phyloP scores from a whole-genome alignment of 75 land plant species.

The Cupressus sempervirens region DNA sequence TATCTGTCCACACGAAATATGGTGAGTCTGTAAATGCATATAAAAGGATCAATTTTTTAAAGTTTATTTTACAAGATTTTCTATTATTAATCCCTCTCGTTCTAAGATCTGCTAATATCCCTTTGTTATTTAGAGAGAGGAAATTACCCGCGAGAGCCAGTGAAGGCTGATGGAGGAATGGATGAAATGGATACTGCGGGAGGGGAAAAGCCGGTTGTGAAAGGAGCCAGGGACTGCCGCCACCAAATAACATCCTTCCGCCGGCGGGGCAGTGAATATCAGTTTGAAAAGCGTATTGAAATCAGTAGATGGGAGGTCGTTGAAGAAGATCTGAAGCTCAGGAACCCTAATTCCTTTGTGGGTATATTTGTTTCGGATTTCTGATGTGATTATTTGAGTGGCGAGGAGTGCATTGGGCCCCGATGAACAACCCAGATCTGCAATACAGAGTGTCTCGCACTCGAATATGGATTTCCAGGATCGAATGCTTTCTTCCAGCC shows the following conservation, averaged over 20 bases:
- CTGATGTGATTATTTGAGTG: conserved; percentile 21
- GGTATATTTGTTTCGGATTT: conserved; percentile 13
- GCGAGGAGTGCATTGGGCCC: conserved; percentile 49
- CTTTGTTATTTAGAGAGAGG: too few species aligned
- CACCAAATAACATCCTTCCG: conserved; percentile 10
- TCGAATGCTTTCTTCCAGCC: conserved; percentile 16
- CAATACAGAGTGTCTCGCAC: conserved; percentile 13
- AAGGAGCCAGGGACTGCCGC: conserved; percentile 43
- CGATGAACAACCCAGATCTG: conserved; percentile 60
- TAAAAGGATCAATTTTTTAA: too few species aligned
- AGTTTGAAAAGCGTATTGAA: too few species aligned
- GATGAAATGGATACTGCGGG: conserved; percentile 25
- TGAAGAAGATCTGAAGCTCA: conserved; percentile 40
- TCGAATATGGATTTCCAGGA: neutral
- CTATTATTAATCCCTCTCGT: too few species aligned
- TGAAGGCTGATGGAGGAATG: conserved; percentile 18
- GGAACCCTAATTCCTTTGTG: conserved; percentile 13
- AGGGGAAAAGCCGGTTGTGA: conserved; percentile 32
- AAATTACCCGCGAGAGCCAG: too few species aligned
- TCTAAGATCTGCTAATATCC: too few species aligned
- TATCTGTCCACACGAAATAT: too few species aligned
- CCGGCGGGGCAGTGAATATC: conserved; percentile 13
- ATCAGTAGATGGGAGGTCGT: conserved; percentile 60
- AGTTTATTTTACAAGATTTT: too few species aligned
- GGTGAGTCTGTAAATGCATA: too few species aligned